phyloP scores from a whole-genome alignment of 495 filamentous ascomycete species.

The Aspergillus indologenus region DNA sequence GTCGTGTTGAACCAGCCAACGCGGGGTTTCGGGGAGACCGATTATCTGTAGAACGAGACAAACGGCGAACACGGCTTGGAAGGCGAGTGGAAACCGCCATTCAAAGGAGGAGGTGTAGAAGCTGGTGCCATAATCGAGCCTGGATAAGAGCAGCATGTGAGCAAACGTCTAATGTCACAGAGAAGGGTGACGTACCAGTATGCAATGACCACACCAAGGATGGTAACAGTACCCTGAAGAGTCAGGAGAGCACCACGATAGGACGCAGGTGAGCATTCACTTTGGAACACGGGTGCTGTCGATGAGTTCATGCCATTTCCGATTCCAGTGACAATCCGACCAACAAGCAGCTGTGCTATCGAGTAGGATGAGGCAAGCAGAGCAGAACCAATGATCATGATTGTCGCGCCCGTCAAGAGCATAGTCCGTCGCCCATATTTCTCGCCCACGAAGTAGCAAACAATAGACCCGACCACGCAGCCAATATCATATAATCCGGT shows the following conservation, averaged over 20 bases:
- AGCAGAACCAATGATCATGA: conserved; percentile 41
- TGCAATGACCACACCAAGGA: conserved; percentile 42
- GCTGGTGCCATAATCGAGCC: conserved; percentile 56
- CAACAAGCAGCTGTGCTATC: conserved; percentile 48
- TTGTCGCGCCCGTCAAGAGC: conserved; percentile 38
- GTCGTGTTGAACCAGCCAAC: conserved; percentile 52
- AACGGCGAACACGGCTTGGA: conserved; percentile 58
- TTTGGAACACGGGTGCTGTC: conserved; percentile 52
- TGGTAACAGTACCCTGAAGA: conserved; percentile 40
- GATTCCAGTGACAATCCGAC: conserved; percentile 46
- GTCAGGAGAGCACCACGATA: conserved; percentile 62
- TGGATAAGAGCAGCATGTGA: conserved; percentile 29
- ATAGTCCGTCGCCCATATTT: conserved; percentile 41
- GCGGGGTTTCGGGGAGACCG: conserved; percentile 61
- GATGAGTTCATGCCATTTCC: conserved; percentile 52
- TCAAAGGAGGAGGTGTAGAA: conserved; percentile 45
- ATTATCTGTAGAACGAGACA: conserved; percentile 53
- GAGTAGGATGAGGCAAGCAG: conserved; percentile 47
- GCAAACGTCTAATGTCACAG: neutral
- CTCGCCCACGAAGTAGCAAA: conserved; percentile 42
- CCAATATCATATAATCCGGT: conserved; percentile 49
- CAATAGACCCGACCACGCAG: conserved; percentile 42
- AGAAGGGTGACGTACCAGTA: conserved; percentile 26
- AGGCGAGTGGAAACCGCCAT: conserved; percentile 57
- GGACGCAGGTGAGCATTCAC: conserved; percentile 53